Base-by-base conservation (phyloP, 768 basidiomycete genomes). In the Stropharia rugosoannulata region DNA sequence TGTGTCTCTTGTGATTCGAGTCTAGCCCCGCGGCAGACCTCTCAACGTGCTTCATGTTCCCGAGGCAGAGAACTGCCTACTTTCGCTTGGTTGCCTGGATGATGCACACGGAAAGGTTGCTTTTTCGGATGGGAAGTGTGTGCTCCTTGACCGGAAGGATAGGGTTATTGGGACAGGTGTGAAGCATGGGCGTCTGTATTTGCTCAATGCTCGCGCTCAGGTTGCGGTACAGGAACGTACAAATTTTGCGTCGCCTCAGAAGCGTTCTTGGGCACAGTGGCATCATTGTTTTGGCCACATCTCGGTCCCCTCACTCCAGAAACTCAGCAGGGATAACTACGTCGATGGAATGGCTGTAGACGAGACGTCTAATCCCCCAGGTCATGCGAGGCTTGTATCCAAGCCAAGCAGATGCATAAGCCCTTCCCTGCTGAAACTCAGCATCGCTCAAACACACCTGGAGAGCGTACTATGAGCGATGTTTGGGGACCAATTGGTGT, bases 361-460 rank as follows among this genome's bases (percentile, higher is more conserved):
- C 52, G 39, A 54, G 38, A 46, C 59, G 8, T 53, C 51, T 1
- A 63, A 12, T 57, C 59, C 49, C 49, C 56, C 4, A 44, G 8
- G 38, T 51, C 66, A 18, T 76, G 74, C 38, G 60, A 68, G 40
- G 63, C 64, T 8, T 78, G 75, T 59, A 63, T 75, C 43, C 56
- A 67, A 41, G 71, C 70, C 1, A 77, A 78, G 52, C 59, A 64
- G 8, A 66, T 68, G 15, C 62, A 66, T 6, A 48, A 48, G 4
- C 57, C 68, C 4, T 71, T 73, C 49, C 75, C 73, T 25, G 60
- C 67, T n/a, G 61, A 68, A 49, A 65, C 72, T n/a, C 46, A 58
- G 55, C 43, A 58, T 62, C 50, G 58, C 52, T 57, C 55, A n/a
- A 25, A 62, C 6, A 35, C n/a, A 12, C 52, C 63, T 32, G 68